These are phyloP conservation scores for Wickerhamomyces kurtzmanii DNA, from an alignment of 805 yeast species.

Conservation along the genomic window DNA sequence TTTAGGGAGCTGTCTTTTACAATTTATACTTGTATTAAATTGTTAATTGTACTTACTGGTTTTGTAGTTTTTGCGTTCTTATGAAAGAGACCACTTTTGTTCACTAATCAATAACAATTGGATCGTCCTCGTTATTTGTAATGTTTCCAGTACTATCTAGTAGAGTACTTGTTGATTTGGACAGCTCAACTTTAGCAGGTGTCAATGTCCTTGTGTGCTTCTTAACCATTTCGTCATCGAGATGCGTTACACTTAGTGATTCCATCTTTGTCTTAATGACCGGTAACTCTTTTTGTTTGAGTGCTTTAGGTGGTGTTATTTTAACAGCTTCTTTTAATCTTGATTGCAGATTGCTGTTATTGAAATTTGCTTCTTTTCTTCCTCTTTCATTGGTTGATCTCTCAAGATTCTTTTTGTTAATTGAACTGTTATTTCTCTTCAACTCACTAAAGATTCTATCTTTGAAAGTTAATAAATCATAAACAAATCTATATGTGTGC, in stretches of 20 bases:
- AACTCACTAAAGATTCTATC: conserved; percentile 59
- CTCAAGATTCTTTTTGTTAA: conserved; percentile 1
- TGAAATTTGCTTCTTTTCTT: conserved; percentile 2
- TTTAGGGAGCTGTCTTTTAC: background rate
- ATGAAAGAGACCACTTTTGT: conserved; percentile 1
- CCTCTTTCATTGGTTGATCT: conserved; percentile 1
- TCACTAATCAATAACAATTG: background rate
- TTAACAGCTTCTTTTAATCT: conserved; percentile 16
- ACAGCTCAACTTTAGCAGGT: background rate
- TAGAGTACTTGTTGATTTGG: background rate
- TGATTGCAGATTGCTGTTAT: conserved; percentile 6
- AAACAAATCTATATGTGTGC: conserved; percentile 46
- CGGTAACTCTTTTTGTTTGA: background rate
- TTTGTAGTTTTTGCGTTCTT: conserved; percentile 1
- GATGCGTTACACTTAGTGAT: background rate
- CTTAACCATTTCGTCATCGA: background rate
- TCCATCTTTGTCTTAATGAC: background rate
- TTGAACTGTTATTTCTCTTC: conserved; percentile 21
- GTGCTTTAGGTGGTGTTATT: conserved; percentile 1
- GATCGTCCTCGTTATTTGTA: background rate
- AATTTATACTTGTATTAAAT: background rate
- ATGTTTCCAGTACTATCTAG: background rate
- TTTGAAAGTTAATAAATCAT: conserved; percentile 52
- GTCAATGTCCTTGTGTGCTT: background rate
- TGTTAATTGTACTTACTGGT: background rate